Conservation (phyloP, 2,329 filamentous ascomycete genomes). For the Neopestalotiopsis sp. region DNA sequence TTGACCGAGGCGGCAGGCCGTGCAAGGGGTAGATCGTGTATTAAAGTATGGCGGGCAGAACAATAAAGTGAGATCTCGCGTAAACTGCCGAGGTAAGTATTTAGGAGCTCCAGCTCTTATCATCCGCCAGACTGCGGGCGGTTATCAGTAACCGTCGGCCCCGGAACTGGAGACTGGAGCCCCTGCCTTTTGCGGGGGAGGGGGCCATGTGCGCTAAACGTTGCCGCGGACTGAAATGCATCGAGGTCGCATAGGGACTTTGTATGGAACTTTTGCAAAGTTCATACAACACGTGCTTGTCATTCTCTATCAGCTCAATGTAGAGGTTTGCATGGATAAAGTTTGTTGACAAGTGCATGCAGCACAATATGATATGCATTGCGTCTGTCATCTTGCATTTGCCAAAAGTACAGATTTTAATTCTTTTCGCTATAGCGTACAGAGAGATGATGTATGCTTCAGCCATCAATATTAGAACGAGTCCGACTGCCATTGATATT, state of each 20-base stretch:
- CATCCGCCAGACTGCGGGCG: background rate
- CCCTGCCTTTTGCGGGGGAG: constrained; percentile 13
- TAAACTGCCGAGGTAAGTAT: constrained; percentile 1
- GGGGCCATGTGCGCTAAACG: background rate
- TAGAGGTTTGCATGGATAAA: too few relatives aligned
- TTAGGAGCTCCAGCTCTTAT: background rate
- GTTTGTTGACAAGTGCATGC: too few relatives aligned
- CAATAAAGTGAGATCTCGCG: background rate
- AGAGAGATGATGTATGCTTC: background rate
- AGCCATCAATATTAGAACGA: background rate
- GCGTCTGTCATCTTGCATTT: background rate
- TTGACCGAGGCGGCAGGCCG: background rate
- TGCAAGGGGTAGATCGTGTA: background rate
- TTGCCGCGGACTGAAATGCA: background rate
- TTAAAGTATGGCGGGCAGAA: background rate
- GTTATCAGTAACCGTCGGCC: constrained; percentile 13
- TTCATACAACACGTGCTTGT: too few relatives aligned
- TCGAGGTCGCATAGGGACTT: background rate
- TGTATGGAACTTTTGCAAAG: too few relatives aligned
- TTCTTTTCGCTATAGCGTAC: constrained; percentile 5
- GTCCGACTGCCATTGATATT: background rate
- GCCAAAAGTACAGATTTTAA: background rate
- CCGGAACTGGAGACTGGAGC: background rate
- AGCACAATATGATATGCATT: background rate
- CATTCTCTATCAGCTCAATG: too few relatives aligned